phyloP scores from a whole-genome alignment of 257 asterid genomes.

The Solanum lignicaule region DNA sequence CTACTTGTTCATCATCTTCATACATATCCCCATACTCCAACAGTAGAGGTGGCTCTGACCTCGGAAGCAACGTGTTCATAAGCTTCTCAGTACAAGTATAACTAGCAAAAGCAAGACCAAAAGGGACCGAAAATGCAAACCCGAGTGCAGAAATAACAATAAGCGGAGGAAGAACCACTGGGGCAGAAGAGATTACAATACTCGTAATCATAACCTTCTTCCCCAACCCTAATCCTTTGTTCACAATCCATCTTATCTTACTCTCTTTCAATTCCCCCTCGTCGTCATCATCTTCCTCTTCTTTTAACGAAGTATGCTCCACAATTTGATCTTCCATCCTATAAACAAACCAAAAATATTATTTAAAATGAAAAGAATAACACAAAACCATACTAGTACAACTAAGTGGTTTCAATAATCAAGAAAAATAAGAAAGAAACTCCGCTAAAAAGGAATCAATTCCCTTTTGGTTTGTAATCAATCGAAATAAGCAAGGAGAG shows the following conservation, averaged over 20 bases:
- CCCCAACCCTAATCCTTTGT: slow-evolving; percentile 36
- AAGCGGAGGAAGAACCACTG: slow-evolving; percentile 61
- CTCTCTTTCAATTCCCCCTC: slow-evolving; percentile 6
- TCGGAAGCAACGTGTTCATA: slow-evolving; percentile 53
- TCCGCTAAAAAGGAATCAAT: background rate
- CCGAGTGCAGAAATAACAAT: slow-evolving; percentile 51
- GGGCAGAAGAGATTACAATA: slow-evolving; percentile 52
- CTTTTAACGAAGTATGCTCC: background rate
- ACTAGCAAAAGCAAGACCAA: slow-evolving; percentile 49
- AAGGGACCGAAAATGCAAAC: slow-evolving; percentile 41
- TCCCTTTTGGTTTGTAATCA: background rate
- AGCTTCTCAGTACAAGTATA: slow-evolving; percentile 57
- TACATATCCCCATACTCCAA: slow-evolving; percentile 8
- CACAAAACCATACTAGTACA: background rate
- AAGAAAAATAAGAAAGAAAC: background rate
- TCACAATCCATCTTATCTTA: slow-evolving; percentile 31
- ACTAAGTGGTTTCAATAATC: background rate
- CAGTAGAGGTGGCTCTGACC: background rate
- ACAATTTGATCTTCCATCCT: slow-evolving; percentile 44
- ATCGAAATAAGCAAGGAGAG: background rate
- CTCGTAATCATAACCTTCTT: slow-evolving; percentile 48
- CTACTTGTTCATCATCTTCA: background rate
- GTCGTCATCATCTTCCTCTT: background rate
- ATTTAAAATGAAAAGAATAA: background rate
- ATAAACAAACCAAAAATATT: background rate